phyloP scores from a whole-genome alignment of 495 filamentous ascomycete species.

The Penicillium soppii region DNA sequence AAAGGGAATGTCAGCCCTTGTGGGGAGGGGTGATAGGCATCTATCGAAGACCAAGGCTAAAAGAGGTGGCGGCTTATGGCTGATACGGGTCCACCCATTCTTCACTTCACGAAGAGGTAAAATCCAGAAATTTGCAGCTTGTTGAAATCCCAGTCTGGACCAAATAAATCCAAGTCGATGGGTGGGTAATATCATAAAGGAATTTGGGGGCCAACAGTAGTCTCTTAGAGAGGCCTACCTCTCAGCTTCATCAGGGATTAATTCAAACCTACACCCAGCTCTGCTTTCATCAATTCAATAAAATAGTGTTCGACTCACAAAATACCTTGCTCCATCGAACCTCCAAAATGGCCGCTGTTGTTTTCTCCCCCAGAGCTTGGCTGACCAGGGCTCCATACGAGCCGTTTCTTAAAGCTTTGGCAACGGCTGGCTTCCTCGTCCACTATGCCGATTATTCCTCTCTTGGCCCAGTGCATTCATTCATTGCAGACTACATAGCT shows the following conservation, averaged over 20 bases:
- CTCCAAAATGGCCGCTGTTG: constrained; percentile 22
- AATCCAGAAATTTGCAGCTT: no score
- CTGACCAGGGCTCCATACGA: constrained; percentile 18
- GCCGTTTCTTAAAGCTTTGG: constrained; percentile 20
- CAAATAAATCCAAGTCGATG: no score
- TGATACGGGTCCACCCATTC: background rate
- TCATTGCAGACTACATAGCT: constrained; percentile 14
- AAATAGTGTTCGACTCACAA: no score
- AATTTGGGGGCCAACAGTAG: no score
- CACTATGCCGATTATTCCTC: constrained; percentile 22
- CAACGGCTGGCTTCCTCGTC: constrained; percentile 15
- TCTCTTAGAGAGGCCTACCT: no score
- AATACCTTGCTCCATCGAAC: no score
- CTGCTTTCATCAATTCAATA: no score
- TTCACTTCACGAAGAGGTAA: no score
- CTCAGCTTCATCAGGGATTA: no score
- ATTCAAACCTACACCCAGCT: no score
- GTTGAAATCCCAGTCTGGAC: no score
- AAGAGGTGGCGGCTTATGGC: background rate
- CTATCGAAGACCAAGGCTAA: background rate
- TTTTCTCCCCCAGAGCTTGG: constrained; percentile 33
- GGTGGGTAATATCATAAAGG: no score
- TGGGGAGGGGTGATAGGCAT: background rate
- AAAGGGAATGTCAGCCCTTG: background rate
- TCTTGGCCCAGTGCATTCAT: constrained; percentile 17